phyloP scores from a whole-genome alignment of 2,329 filamentous ascomycete species.

The Bipolaris zeicola region DNA sequence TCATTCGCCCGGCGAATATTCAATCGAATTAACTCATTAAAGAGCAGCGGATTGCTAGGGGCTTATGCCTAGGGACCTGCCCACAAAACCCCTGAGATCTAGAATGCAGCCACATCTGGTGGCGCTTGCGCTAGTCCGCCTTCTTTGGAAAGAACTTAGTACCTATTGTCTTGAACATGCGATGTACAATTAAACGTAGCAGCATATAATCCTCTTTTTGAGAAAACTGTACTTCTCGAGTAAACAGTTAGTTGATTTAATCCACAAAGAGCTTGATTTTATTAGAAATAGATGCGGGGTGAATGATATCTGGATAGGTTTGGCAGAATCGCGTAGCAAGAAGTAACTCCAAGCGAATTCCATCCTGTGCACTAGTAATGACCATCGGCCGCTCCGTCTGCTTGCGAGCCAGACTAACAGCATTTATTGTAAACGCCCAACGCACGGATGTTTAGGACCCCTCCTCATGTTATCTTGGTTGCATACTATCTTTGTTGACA shows the following conservation, averaged over 20 bases:
- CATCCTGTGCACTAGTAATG: neutral
- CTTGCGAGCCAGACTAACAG: neutral
- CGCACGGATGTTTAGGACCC: neutral
- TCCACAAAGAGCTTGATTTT: neutral
- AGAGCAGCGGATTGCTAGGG: no score
- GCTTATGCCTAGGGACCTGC: no score
- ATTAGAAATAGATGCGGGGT: neutral
- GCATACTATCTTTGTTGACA: neutral
- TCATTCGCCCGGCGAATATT: neutral
- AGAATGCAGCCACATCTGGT: no score
- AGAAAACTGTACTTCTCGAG: neutral
- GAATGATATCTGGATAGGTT: neutral
- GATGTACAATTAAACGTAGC: no score
- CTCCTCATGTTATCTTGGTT: neutral
- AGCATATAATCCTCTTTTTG: no score
- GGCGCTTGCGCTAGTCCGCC: no score
- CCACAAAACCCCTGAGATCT: no score
- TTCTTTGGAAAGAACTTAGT: no score
- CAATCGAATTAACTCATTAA: neutral
- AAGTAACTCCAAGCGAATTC: neutral
- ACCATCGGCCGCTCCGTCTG: neutral
- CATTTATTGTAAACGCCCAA: neutral
- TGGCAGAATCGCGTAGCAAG: neutral
- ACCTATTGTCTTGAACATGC: no score
- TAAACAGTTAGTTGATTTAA: neutral